Evolutionary conservation across 257 asterid species (phyloP), one percentile per base, ranked within the genome.

Genomic region (Lantana camara): DNA sequence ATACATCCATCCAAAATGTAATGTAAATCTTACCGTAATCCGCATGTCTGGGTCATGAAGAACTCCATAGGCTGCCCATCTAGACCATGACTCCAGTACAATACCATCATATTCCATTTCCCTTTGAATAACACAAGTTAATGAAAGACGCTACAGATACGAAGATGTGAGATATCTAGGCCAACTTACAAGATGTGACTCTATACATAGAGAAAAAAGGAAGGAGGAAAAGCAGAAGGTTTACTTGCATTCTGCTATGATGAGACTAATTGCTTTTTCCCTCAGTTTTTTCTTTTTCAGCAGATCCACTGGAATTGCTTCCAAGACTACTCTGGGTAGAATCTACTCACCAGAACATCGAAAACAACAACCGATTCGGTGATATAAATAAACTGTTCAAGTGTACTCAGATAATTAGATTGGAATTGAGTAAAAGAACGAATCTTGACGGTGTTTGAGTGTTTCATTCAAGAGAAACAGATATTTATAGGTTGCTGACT

Each of bases 61-160:
- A 75, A 93, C 77, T 67, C 97, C 98, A 72, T 85, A 83, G 66
- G 88, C 86, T 60, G 93, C 95, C 99, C 97, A 93, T 70, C 95
- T 87, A 47, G 99, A 87, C 99, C 97, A 93, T 9, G 97, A 90
- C 77, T 90, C 99, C 67, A 93, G 83, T 49, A 93, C 99, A 12
- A 93, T 90, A 77, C 99, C 99, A 75, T 93, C 97, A 66, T 83
- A 93, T 73, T 75, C 90, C 90, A 93, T 81, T 64, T 89, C 96
- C 88, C 99, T 93, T 55, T 48, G 40, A 67, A 66, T 22, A 57
- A 32, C 64, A 68, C 48, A 62, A 47, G 32, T 51, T 32, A 50
- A 75, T 56, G 68, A 8, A 71, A 61, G 71, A 56, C n/a, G n/a
- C n/a, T n/a, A n/a, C n/a, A n/a, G n/a, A n/a, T n/a, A n/a, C n/a